These are phyloP conservation scores for Aphanomyces invadans DNA, from an alignment of 352 stramenopile species.

Conservation along the genomic window DNA sequence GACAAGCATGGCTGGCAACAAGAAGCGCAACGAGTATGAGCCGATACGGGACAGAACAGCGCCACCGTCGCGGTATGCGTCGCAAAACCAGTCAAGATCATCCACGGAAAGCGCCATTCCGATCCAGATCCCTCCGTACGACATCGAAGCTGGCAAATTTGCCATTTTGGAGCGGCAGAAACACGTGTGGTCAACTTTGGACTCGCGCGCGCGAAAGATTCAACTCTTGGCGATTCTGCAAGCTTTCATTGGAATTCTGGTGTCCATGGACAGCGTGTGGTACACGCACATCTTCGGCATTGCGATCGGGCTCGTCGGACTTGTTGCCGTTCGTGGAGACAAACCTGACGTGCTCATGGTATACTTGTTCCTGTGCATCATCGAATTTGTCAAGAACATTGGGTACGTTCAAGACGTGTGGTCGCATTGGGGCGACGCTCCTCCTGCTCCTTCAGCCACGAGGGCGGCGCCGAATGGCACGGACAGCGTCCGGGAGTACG, in stretches of 20 bases:
- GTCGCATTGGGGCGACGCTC: conserved; percentile 38
- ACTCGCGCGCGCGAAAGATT: conserved; percentile 54
- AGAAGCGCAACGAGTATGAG: conserved; percentile 23
- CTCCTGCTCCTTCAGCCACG: conserved; percentile 54
- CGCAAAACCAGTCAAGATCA: neutral
- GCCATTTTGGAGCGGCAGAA: conserved; percentile 77
- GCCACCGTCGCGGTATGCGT: neutral
- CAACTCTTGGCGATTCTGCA: conserved; percentile 53
- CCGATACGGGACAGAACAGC: conserved; percentile 16
- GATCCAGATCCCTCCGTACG: conserved; percentile 17
- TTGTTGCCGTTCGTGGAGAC: conserved; percentile 64
- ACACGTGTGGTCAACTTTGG: conserved; percentile 53
- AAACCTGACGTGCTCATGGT: conserved; percentile 74
- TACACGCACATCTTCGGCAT: conserved; percentile 66
- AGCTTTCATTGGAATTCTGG: conserved; percentile 45
- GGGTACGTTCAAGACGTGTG: neutral
- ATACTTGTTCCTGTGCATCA: conserved; percentile 22
- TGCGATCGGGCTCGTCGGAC: conserved; percentile 52
- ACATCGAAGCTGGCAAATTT: conserved; percentile 33
- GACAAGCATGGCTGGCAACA: conserved; percentile 15
- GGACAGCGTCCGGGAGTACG: conserved; percentile 45
- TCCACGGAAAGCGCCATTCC: neutral
- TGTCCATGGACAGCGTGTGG: conserved; percentile 68
- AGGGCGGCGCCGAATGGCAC: conserved; percentile 61
- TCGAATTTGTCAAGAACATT: conserved; percentile 14